Conservation (phyloP, 805 yeast genomes). For the Tetrapisispora pingtungensis region DNA sequence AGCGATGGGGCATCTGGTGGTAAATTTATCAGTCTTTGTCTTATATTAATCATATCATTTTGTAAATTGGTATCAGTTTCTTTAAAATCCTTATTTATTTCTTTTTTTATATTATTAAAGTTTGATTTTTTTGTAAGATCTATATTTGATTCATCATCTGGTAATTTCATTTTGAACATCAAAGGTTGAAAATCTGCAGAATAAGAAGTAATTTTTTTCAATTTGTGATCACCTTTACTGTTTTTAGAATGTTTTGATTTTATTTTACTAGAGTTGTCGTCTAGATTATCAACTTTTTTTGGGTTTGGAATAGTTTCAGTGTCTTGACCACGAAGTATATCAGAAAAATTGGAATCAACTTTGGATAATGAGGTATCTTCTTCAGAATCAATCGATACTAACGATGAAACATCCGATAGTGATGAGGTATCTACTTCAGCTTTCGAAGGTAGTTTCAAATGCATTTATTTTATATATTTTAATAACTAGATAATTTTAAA, state of each 20-base stretch:
- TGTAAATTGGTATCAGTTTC: background rate
- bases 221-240: background rate
- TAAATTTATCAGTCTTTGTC: background rate
- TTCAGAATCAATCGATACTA: background rate
- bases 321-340: background rate
- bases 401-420: background rate
- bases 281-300: background rate
- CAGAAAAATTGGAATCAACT: background rate
- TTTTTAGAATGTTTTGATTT: background rate
- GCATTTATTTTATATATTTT: background rate
- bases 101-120: background rate
- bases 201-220: slow-evolving; percentile 4
- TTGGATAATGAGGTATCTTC: background rate
- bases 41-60: background rate
- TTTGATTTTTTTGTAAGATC: background rate
- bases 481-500: background rate
- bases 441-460: background rate
- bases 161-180: slow-evolving; percentile 14
- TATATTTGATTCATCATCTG: background rate
- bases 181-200: slow-evolving; percentile 21
- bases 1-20: background rate
- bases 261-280: background rate
- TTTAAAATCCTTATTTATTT: background rate
- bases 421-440: background rate
- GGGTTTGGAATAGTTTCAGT: background rate